phyloP scores from a whole-genome alignment of 768 basidiomycete species.

The Mycena maculata region DNA sequence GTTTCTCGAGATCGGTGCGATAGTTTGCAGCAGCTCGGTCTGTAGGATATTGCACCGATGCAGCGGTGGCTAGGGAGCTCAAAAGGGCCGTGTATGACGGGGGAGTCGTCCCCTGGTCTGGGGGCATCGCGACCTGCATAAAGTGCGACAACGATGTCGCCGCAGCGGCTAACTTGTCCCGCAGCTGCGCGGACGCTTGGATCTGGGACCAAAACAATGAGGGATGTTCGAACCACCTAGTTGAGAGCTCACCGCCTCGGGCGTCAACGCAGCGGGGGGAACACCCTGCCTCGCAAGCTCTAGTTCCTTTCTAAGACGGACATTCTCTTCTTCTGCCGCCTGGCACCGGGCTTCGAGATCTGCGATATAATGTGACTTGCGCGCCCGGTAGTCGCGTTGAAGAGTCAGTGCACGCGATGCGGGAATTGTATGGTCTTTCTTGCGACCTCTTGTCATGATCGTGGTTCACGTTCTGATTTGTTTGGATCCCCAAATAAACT shows the following conservation, averaged over 20 bases:
- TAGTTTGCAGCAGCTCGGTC: neutral
- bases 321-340: slow-evolving; percentile 68
- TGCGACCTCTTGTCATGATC: slow-evolving; percentile 73
- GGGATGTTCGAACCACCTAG: rapidly evolving
- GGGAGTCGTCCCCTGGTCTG: neutral
- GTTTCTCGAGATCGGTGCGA: neutral
- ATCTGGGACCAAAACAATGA: slow-evolving; percentile 50
- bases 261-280: slow-evolving; percentile 40
- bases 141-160: slow-evolving; percentile 65
- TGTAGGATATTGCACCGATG: neutral
- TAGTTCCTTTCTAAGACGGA: slow-evolving; percentile 60
- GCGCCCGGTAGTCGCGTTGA: slow-evolving; percentile 74
- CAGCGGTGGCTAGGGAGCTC: neutral
- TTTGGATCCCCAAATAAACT: too few relatives aligned
- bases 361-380: slow-evolving; percentile 66
- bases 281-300: slow-evolving; percentile 54
- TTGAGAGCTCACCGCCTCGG: neutral
- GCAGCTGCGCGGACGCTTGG: slow-evolving; percentile 63
- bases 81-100: neutral
- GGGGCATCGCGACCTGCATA: slow-evolving; percentile 7
- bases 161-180: slow-evolving; percentile 59
- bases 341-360: slow-evolving; percentile 67
- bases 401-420: slow-evolving; percentile 68
- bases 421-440: slow-evolving; percentile 72
- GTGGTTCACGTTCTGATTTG: neutral